A percentile compares a stretch with the other conserved stretches of the same genome.
phyloP scores from a whole-genome alignment of 1,284 basidiomycete species.

The Pascua guehoae region DNA sequence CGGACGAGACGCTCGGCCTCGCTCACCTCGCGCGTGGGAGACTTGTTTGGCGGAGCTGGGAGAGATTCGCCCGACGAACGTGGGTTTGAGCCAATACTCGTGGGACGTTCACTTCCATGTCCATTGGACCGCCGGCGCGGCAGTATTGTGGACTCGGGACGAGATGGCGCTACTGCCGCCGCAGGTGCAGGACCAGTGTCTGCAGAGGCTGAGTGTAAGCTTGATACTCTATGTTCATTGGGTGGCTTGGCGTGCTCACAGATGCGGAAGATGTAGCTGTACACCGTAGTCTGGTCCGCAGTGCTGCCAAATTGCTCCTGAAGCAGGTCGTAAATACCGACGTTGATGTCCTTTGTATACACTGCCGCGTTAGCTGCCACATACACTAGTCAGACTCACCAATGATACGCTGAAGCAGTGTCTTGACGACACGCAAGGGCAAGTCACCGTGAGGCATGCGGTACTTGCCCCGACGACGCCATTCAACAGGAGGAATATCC shows the following conservation, averaged over 20 bases:
- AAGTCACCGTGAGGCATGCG: slow-evolving; percentile 93
- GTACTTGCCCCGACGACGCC: slow-evolving; percentile 83
- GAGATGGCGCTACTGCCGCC: slow-evolving; percentile 30
- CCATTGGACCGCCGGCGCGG: slow-evolving; percentile 4
- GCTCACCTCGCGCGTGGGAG: slow-evolving; percentile 55
- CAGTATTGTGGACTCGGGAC: neutral
- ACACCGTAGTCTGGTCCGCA: slow-evolving; percentile 51
- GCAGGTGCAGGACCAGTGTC: slow-evolving; percentile 65
- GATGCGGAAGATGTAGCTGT: slow-evolving; percentile 57
- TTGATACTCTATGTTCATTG: slow-evolving; percentile 58
- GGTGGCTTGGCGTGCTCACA: slow-evolving; percentile 68
- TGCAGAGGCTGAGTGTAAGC: slow-evolving; percentile 53
- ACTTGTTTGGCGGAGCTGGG: slow-evolving; percentile 23
- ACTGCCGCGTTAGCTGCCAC: slow-evolving; percentile 24
- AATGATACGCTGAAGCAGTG: slow-evolving; percentile 91
- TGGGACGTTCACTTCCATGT: slow-evolving; percentile 19
- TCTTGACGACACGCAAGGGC: slow-evolving; percentile 95
- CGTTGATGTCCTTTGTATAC: slow-evolving; percentile 35
- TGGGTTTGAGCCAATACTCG: slow-evolving; percentile 23
- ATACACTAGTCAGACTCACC: slow-evolving; percentile 58
- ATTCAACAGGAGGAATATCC: slow-evolving; percentile 90
- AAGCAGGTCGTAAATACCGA: slow-evolving; percentile 42
- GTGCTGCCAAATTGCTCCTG: slow-evolving; percentile 48
- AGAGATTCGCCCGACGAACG: slow-evolving; percentile 1
- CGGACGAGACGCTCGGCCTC: slow-evolving; percentile 39